A percentile compares a stretch with the other conserved stretches of the same genome.
phyloP scores from a whole-genome alignment of 225 moss, liverwort and hornwort genomes.

The Rhytidiadelphus loreus region DNA sequence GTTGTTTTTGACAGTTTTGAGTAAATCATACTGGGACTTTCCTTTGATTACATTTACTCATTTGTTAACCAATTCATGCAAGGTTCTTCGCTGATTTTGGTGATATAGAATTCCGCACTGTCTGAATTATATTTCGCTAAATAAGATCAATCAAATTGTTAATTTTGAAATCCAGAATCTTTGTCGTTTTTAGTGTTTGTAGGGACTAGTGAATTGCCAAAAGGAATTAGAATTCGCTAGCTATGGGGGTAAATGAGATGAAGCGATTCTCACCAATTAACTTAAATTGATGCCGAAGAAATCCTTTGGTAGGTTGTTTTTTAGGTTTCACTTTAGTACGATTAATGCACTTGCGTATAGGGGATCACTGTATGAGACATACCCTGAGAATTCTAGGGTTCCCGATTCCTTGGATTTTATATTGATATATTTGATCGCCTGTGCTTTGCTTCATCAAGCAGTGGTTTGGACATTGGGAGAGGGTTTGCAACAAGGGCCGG shows the following conservation, averaged over 20 bases:
- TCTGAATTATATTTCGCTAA: not conserved
- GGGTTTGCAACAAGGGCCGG: conserved; percentile 34
- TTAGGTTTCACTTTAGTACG: not conserved
- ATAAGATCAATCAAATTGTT: not conserved
- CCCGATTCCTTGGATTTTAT: not conserved
- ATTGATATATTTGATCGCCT: not conserved
- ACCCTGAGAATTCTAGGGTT: not conserved
- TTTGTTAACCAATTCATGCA: not conserved
- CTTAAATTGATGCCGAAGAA: not conserved
- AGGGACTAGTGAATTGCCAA: not conserved
- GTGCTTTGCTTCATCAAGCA: conserved; percentile 9
- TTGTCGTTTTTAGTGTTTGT: not conserved
- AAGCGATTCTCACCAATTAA: not conserved
- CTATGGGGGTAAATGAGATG: not conserved
- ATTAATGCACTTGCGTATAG: not conserved
- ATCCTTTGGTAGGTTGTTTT: not conserved
- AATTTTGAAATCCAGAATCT: not conserved
- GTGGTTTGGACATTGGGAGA: conserved; percentile 29
- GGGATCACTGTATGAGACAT: not conserved
- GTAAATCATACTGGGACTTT: not conserved
- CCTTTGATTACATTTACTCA: not conserved
- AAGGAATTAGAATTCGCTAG: not conserved
- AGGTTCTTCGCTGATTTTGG: not conserved
- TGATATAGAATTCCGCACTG: not conserved
- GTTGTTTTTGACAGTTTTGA: not conserved